Evolutionary conservation across 352 stramenopile genomes (phyloP).

Genomic region (Phytophthora pinifolia): DNA sequence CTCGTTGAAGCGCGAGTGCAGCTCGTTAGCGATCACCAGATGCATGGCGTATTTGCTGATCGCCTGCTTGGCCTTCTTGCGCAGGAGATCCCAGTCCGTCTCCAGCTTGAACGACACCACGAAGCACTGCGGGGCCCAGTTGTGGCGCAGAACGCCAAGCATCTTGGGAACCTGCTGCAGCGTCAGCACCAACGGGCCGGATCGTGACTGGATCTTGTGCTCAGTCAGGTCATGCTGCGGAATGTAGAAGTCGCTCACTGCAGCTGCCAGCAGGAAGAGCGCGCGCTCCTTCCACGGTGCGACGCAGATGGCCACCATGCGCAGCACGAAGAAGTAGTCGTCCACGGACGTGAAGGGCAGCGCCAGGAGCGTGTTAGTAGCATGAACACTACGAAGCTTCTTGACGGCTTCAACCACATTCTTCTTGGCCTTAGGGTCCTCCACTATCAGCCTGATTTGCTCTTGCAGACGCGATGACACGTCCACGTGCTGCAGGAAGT

Average conservation of each 20-base stretch:
- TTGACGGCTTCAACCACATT: conserved; percentile 54
- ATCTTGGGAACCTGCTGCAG: conserved; percentile 96
- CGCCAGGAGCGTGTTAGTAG: conserved; percentile 68
- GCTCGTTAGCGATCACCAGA: conserved; percentile 97
- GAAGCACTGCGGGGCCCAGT: conserved; percentile 95
- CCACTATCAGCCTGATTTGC: conserved; percentile 37
- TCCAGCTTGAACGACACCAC: conserved; percentile 99
- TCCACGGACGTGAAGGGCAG: conserved; percentile 95
- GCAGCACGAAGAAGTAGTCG: conserved; percentile 96
- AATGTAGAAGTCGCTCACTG: conserved; percentile 99
- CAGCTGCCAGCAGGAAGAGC: conserved; percentile 96
- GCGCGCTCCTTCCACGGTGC: conserved; percentile 57
- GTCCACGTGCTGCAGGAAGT: conserved; percentile 64
- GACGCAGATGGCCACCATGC: conserved; percentile 72
- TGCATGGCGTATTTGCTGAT: conserved; percentile 96
- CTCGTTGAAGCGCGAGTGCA: conserved; percentile 93
- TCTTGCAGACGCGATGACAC: conserved; percentile 20
- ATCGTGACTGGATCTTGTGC: conserved; percentile 98
- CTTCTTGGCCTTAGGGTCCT: conserved; percentile 42
- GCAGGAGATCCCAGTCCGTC: conserved; percentile 95
- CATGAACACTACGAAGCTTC: conserved; percentile 39
- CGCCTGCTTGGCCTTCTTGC: conserved; percentile 91
- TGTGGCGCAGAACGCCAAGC: conserved; percentile 87
- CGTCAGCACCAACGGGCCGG: conserved; percentile 71
- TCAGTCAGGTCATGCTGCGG: conserved; percentile 82